Evolutionary conservation across 1,284 basidiomycete species (phyloP), one percentile per base, ranked within the genome.

Genomic region (Anthracocystis setariae): DNA sequence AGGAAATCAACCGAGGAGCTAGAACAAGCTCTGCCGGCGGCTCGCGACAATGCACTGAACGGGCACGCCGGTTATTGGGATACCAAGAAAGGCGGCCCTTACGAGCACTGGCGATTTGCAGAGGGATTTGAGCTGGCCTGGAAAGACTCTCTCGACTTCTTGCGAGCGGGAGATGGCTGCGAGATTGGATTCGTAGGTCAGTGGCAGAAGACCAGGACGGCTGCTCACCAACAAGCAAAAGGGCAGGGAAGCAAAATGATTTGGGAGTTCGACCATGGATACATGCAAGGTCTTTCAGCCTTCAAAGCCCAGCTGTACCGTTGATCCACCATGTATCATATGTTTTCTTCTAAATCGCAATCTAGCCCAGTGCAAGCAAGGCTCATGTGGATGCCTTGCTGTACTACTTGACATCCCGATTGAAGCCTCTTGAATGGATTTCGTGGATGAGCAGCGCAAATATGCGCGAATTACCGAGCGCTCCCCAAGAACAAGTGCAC

Each of bases 111-210:
- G 84, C 86, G 89, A 13, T 92, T 91, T 77, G 85, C 84, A 24
- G 86, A 87, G 1, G 91, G 90, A 1, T 92, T 90, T 78, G 64
- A 84, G 2, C 82, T 85, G 56, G 91, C 90, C 0, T 92, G 91
- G 91, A 86, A 88, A 47, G 90, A 91, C 73, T 88, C 88, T 0
- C 86, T 88, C 74, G 67, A 83, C 45, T 91, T 91, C 83, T 83
- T 86, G 59, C 61, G 69, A 27, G 49, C 66, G 1, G 60, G 63
- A 27, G 67, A 83, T 24, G 80, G 86, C 54, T 83, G 85, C 45
- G 88, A 90, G 81, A 83, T 91, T 21, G 90, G 89, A 25, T 90
- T 90, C 79, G 84, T 85, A 57, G 85, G 85, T 10, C 85, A 86
- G 42, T 90, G 89, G 89, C 83, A 85, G 42, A 87, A 86, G 73